These are phyloP conservation scores for Geotrichum carabidarum DNA, from an alignment of 1,139 yeast species.

Conservation along the genomic window DNA sequence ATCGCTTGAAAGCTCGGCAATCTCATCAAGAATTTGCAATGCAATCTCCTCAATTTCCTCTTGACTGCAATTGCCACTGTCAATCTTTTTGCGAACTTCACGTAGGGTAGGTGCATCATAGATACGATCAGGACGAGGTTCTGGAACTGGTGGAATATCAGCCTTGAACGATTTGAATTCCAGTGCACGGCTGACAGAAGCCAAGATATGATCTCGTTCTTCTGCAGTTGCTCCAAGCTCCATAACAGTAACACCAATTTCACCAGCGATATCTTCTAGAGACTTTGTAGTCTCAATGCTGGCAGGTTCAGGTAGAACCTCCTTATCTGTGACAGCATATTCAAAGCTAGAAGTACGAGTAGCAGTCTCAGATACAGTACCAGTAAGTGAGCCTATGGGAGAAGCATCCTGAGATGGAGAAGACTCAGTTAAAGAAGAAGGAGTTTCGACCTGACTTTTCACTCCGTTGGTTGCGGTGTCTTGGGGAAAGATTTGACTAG, in stretches of 20 bases:
- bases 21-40: slow-evolving; percentile 77
- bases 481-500: neutral
- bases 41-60: slow-evolving; percentile 78
- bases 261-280: slow-evolving; percentile 31
- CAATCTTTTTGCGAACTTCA: slow-evolving; percentile 50
- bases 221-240: slow-evolving; percentile 35
- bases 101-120: slow-evolving; percentile 84
- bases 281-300: slow-evolving; percentile 28
- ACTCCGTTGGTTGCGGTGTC: neutral
- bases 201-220: slow-evolving; percentile 24
- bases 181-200: slow-evolving; percentile 32
- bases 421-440: neutral
- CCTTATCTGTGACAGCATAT: slow-evolving; percentile 24
- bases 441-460: neutral
- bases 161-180: slow-evolving; percentile 26
- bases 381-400: neutral
- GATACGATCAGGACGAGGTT: slow-evolving; percentile 45
- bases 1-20: slow-evolving; percentile 88
- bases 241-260: slow-evolving; percentile 29
- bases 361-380: slow-evolving; percentile 6
- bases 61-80: slow-evolving; percentile 40
- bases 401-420: neutral
- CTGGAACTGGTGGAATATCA: slow-evolving; percentile 36
- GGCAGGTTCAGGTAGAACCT: slow-evolving; percentile 14
- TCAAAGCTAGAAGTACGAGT: slow-evolving; percentile 13